Evolutionary conservation across 1,284 basidiomycete species (phyloP), one percentile per base, ranked within the genome.

Genomic region (Agroathelia rolfsii): DNA sequence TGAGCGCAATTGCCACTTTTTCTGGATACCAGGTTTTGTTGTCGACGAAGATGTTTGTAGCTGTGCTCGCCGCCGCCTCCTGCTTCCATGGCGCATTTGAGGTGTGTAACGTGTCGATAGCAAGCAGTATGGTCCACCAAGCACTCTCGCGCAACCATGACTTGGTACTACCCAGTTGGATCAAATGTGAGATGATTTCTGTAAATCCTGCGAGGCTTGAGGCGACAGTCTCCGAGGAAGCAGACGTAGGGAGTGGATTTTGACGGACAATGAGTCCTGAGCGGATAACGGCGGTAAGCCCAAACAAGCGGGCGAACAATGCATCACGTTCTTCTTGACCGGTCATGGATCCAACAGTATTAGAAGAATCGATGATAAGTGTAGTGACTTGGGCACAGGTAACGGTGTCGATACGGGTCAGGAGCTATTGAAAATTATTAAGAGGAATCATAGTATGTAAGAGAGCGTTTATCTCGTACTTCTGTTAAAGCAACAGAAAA

Each of bases 401-500:
- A 21, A 96, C 70, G 4, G 84, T 84, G 40, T 78, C 64, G 48
- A 96, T 69, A 28, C 82, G 71, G 13, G 82, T 76, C 21, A 97
- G 61, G 2, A 97, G 68, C 89, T 94, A 40, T 12, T 22, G 18
- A 33, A 31, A 12, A 37, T 43, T 32, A 32, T 36, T 34, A n/a
- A 28, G 18, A 25, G 21, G n/a, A 33, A 29, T 23, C 24, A 26
- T 22, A 8, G 24, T 35, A 14, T 10, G 26, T 6, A 35, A 30
- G 11, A 35, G n/a, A n/a, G 32, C 6, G 22, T 14, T 9, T 24
- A 34, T 25, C 11, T 63, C 76, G 43, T 49, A 92, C 90, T 68
- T 96, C 93, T 1, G 94, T 92, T 44, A 98, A 64, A 12, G 92
- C 89, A 26, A 97, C 93, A 6, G 93, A 88, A 52, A 97, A 98